Evolutionary conservation across 2,329 filamentous ascomycete genomes (phyloP), one percentile per base, ranked within the genome.

Genomic region (Fusarium pininemorale): DNA sequence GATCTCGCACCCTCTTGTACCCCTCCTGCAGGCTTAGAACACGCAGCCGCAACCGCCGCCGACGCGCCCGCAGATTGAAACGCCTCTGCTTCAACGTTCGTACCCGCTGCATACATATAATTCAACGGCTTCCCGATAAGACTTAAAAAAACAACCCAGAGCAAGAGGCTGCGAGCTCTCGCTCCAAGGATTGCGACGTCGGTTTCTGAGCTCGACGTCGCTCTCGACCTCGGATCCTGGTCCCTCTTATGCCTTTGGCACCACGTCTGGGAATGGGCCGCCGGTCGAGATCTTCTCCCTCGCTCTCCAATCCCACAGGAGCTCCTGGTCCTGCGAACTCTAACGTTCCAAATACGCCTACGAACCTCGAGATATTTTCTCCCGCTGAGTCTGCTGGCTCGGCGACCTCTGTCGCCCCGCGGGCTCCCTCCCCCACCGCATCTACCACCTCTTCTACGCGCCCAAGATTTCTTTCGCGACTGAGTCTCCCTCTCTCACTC

Each of bases 401-500:
- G 75, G 81, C 83, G 66, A 79, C 73, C 24, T 63, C 77, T 50
- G 72, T 74, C 51, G 62, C 70, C 63, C 73, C 71, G 41, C 67
- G 72, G 55, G 62, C 72, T 54, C 65, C 73, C 44, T 72, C 75
- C 38, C 71, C 79, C 41, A 73, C 79, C 24, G 69, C 76, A 56
- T 71, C 78, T 39, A 63, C 76, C 22, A 54, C 70, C 41, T 69
- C 78, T 26, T 73, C 78, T 51, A 77, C 79, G 69, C 79, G 80
- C 48, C 75, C 81, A 32, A 76, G 79, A 64, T 83, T 90, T 72
- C 83, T 90, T 75, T 88, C 88, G 73, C 87, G 88, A 62, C 82
- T 90, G 71, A 83, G 84, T 63, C 82, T 88, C 53, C 86, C 87
- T 51, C 83, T 88, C 66, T 81, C 84, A 45, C 82, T 88, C 16